Conservation (phyloP, 2,329 filamentous ascomycete species). For the Thelonectria discophora region DNA sequence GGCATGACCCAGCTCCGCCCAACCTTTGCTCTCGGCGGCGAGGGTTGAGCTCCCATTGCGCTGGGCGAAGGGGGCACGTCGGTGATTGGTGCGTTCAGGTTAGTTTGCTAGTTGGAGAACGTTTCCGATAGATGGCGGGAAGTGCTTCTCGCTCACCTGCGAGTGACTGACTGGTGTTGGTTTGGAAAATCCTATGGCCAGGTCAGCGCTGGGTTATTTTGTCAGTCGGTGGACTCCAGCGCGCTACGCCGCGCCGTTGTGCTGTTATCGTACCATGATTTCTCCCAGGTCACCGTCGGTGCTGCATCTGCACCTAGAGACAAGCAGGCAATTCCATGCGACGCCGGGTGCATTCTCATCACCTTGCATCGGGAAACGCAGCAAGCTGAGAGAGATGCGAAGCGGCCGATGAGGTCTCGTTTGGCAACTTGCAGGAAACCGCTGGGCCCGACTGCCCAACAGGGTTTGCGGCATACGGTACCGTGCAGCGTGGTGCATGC, state of each 20-base stretch:
- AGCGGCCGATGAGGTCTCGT: slow-evolving; percentile 9
- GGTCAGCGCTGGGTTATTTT: not conserved
- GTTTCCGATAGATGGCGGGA: not conserved
- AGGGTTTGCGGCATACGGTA: slow-evolving; percentile 16
- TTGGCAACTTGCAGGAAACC: slow-evolving; percentile 18
- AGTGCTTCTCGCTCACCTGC: not conserved
- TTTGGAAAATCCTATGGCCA: not conserved
- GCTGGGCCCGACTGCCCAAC: slow-evolving; percentile 4
- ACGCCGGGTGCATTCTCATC: slow-evolving; percentile 10
- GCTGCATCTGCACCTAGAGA: slow-evolving; percentile 3
- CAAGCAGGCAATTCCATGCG: slow-evolving; percentile 19
- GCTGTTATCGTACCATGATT: slow-evolving; percentile 7
- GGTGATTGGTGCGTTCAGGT: not conserved
- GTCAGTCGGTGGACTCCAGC: not conserved
- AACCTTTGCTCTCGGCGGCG: not conserved
- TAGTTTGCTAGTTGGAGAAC: not conserved
- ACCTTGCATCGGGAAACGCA: not conserved
- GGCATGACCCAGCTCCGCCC: slow-evolving; percentile 1
- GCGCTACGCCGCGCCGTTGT: slow-evolving; percentile 2
- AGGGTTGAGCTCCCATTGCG: not conserved
- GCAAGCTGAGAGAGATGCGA: slow-evolving; percentile 11
- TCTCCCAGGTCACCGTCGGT: not conserved
- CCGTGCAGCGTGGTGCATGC: slow-evolving; percentile 1
- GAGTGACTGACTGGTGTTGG: not conserved
- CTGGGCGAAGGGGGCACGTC: not conserved